Evolutionary conservation across 352 stramenopile genomes (phyloP).

Genomic region (Globisporangium canariense): DNA sequence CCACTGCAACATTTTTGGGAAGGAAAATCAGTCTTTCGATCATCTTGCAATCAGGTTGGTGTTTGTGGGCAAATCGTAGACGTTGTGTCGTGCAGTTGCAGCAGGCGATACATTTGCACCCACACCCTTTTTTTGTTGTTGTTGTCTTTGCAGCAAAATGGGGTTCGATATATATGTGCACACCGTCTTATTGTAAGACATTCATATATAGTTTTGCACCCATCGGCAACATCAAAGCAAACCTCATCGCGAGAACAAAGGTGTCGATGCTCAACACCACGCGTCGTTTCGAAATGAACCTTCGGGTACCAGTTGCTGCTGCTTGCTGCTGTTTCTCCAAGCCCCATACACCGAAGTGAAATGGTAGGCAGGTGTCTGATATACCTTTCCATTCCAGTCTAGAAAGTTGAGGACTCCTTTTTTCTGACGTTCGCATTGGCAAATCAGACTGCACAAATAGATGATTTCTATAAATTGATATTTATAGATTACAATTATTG

Average conservation of each 20-base stretch:
- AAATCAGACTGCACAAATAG: background rate
- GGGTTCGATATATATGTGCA: background rate
- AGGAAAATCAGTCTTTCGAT: background rate
- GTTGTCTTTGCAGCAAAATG: background rate
- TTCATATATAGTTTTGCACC: background rate
- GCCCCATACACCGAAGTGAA: background rate
- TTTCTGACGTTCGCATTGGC: background rate
- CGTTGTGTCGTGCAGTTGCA: background rate
- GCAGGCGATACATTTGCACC: background rate
- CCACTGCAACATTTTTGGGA: background rate
- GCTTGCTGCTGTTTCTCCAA: background rate
- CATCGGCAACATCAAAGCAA: no score
- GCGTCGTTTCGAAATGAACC: background rate
- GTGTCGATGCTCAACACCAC: no score
- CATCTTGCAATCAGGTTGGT: background rate
- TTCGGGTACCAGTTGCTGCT: background rate
- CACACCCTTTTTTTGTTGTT: background rate
- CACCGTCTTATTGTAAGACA: background rate
- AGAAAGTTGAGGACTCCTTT: background rate
- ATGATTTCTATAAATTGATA: background rate
- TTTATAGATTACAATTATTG: no score
- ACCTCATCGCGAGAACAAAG: no score
- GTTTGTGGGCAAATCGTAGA: background rate
- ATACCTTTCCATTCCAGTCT: background rate
- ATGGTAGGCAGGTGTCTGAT: background rate